Percentiles rank a stretch among this genome's conserved stretches.
phyloP scores from a whole-genome alignment of 2,329 filamentous ascomycete species.

The Fulvia fulva region DNA sequence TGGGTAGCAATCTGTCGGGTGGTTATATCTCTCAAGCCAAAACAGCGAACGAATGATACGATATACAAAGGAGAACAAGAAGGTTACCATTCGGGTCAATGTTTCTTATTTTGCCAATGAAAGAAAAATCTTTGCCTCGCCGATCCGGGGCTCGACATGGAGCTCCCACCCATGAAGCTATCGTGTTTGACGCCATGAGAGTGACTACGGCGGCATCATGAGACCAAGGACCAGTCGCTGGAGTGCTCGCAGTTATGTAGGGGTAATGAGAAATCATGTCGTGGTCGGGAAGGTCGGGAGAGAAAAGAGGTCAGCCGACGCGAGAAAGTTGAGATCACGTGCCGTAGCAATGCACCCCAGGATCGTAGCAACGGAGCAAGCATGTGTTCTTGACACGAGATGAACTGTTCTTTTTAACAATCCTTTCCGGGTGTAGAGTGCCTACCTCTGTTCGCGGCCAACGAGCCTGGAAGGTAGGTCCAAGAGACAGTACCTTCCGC shows the following conservation, averaged over 20 bases:
- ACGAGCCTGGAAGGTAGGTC: too few species aligned
- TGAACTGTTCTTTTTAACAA: too few species aligned
- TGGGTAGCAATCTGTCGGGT: neutral
- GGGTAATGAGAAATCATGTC: neutral
- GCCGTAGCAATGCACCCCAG: too few species aligned
- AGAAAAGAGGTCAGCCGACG: neutral
- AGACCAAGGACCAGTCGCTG: neutral
- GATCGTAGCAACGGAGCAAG: too few species aligned
- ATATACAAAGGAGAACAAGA: neutral
- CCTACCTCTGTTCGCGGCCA: too few species aligned
- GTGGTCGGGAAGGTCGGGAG: neutral
- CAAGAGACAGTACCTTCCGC: too few species aligned
- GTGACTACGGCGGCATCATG: neutral
- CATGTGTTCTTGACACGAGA: too few species aligned
- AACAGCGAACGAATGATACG: neutral
- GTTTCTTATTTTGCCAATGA: conserved; percentile 13
- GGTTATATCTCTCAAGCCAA: neutral
- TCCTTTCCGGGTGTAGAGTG: too few species aligned
- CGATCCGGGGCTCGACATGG: neutral
- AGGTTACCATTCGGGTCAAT: neutral
- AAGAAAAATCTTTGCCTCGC: conserved; percentile 14
- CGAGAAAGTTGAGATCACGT: too few species aligned
- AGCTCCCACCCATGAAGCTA: neutral
- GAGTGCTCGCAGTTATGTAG: neutral
- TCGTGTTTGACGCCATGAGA: neutral